These are phyloP conservation scores for Camelina neglecta DNA, from an alignment of 345 rosid genomes.

Conservation along the genomic window DNA sequence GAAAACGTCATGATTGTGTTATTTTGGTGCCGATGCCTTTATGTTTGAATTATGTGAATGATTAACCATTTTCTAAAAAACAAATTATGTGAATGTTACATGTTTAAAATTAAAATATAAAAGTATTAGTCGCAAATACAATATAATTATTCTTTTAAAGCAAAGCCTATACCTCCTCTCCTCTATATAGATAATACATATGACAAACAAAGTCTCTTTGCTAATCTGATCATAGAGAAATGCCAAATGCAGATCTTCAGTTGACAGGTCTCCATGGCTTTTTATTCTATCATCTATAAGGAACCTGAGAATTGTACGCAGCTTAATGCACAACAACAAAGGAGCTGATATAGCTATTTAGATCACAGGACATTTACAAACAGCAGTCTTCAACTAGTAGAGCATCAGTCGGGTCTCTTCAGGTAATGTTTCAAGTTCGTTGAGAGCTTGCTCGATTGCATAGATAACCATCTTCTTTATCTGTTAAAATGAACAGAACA, in stretches of 20 bases:
- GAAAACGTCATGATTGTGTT: no score
- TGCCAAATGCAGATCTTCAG: neutral
- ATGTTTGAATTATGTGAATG: no score
- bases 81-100: no score
- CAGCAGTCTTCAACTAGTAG: constrained; percentile 5
- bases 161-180: neutral
- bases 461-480: constrained; percentile 82
- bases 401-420: constrained; percentile 4
- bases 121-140: neutral
- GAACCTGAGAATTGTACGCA: neutral
- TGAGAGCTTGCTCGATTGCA: constrained; percentile 55
- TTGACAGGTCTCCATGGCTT: neutral
- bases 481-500: constrained; percentile 39
- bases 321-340: constrained; percentile 10
- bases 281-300: neutral
- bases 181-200: neutral
- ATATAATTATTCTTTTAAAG: neutral
- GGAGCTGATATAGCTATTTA: neutral
- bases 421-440: constrained; percentile 21
- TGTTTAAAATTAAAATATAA: neutral
- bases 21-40: no score
- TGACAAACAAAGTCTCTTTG: neutral
- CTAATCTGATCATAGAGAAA: neutral
- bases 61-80: no score
- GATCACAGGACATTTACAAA: neutral